Base-by-base conservation (phyloP, 1,139 yeast genomes). In the Debaryomyces subglobosus region DNA sequence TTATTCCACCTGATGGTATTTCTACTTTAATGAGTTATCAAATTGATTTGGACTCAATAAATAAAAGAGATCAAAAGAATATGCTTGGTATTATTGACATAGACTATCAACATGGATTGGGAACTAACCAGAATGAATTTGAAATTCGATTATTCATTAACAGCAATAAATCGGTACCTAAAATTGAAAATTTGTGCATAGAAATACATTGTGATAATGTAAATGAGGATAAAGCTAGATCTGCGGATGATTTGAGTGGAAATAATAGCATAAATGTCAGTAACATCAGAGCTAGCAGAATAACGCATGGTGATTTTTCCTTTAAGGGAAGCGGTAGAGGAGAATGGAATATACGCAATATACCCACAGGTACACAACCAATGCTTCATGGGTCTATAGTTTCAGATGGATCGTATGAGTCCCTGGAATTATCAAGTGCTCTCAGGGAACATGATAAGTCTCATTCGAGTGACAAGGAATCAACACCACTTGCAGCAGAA, bases 1-100 rank as follows among this genome's bases (percentile, higher is more conserved):
- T 92, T 59, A 78, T 88, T 18, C 99, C 99, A 3, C 96, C 98
- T 0, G 97, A 94, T 64, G 98, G 96, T 4, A 78, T 73, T 52
- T 81, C 84, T 37, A 74, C 79, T 4, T 65, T 94, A 16, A 79
- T 86, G 77, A 71, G 79, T 21, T 94, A 94, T 62, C 73, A 79
- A 5, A 65, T 88, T 29, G 89, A 88, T 50, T 63, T 81, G 35
- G 65, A 64, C 46, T 16, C 16, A 10, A 15, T 39, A 29, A 42
- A 38, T 23, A 52, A 50, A 13, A 43, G 40, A 7, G 61, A 55
- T 43, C 55, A 53, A 21, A 59, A 61, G 15, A 60, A 59, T 15
- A 58, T 65, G 63, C 56, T 78, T 18, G 95, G 94, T 0, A 62
- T 84, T 8, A 77, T 90, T 2, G 77, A 73, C 27, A 80, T 85